Evolutionary conservation across 2,329 filamentous ascomycete species (phyloP), one percentile per base, ranked within the genome.

Genomic region (Chalara sp.): DNA sequence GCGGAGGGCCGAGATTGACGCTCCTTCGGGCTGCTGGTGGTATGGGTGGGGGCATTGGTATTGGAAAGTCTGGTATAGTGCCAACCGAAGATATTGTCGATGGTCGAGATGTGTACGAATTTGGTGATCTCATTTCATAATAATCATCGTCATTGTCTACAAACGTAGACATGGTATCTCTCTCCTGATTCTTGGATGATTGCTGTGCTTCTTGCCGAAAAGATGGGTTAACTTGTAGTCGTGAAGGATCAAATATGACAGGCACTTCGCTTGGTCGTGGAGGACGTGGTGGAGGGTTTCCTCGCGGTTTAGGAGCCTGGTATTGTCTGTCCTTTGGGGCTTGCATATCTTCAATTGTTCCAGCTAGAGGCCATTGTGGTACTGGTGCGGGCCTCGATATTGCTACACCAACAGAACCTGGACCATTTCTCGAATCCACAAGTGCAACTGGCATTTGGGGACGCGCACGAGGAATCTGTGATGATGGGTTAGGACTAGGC

Each of bases 241-340:
- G 73, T 39, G 79, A 77, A 51, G 71, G 71, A 58, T 83, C 79
- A 29, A 81, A 65, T 33, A 82, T 75, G 1, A 79, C 82, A 7
- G 79, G 79, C 2, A 83, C 78, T 53, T 72, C 66, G 57, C 79
- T 83, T 6, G 81, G 80, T 37, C 81, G 74, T 8, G 78, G 78
- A 7, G 81, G 81, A 55, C 80, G 72, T 61, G 75, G 77, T 21
- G 81, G 81, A 29, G 78, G 72, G 39, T 73, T 68, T 35, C 73
- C 72, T 53, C 71, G 70, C 44, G 73, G 73, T n/a, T 72, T 67
- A 12, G 76, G 74, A 48, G 77, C 73, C 59, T 72, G 71, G 56
- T 80, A 80, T 21, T 72, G 68, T 48, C 51, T 41, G 32, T 44
- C 51, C 46, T 56, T 55, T 45, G 52, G 50, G 42, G 48, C 44